phyloP scores from a whole-genome alignment of 108 stramenopile genomes.

The Nitzschia palea region DNA sequence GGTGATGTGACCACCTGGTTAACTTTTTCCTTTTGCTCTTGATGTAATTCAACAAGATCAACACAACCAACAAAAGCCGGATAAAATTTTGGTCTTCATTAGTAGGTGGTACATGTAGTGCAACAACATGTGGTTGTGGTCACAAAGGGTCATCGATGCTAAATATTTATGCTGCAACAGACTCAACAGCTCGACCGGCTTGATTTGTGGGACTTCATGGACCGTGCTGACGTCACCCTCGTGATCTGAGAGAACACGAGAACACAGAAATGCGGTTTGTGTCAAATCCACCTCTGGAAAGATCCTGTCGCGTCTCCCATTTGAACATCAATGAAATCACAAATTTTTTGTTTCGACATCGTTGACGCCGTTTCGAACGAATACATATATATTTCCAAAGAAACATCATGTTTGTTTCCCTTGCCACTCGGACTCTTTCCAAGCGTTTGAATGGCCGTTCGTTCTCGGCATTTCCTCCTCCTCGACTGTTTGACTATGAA shows the following conservation, averaged over 20 bases:
- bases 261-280: no score
- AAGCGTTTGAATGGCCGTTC: conserved; percentile 7
- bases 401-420: not conserved
- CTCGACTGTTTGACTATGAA: conserved; percentile 82
- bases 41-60: not conserved
- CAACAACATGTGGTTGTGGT: no score
- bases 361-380: not conserved
- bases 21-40: not conserved
- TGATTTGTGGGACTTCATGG: no score
- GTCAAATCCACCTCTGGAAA: no score
- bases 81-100: not conserved
- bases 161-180: no score
- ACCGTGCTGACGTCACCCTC: no score
- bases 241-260: no score
- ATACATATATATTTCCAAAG: not conserved
- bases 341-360: not conserved
- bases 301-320: not conserved
- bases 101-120: no score
- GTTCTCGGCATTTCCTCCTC: conserved; percentile 68
- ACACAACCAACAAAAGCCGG: not conserved
- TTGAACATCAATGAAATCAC: not conserved
- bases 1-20: not conserved
- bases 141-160: no score
- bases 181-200: no score
- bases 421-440: not conserved